These are phyloP conservation scores for Dactylis glomerata DNA, from an alignment of 176 grass and related monocot genomes.

Conservation along the genomic window DNA sequence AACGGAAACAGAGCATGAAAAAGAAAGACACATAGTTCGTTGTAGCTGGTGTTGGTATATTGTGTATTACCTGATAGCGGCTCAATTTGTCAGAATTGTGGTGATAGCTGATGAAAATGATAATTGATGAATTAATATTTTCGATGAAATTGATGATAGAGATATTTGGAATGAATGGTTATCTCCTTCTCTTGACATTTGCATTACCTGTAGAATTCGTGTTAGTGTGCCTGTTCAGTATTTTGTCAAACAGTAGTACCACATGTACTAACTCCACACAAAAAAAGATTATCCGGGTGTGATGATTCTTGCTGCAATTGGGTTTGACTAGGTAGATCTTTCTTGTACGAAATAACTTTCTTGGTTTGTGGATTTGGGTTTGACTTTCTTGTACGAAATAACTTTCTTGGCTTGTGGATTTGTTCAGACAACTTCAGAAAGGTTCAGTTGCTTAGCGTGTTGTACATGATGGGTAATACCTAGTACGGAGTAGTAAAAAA, in stretches of 20 bases:
- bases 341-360: not conserved
- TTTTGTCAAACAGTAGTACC: not conserved
- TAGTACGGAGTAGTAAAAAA: not conserved
- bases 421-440: not conserved
- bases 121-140: not conserved
- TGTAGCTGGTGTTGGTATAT: not conserved
- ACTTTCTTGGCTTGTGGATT: not conserved
- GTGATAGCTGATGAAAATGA: not conserved
- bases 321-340: not conserved
- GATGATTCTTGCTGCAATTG: not conserved
- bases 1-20: conserved; percentile 30
- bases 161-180: conserved; percentile 9
- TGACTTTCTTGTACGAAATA: not conserved
- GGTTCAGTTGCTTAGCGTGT: not conserved
- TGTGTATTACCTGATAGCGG: not conserved
- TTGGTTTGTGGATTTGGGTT: not conserved
- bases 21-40: conserved; percentile 57
- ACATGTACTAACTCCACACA: not conserved
- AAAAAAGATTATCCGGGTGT: not conserved
- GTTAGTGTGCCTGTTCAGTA: not conserved
- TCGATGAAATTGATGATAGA: not conserved
- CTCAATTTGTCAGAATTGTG: conserved; percentile 3
- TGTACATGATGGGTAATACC: not conserved
- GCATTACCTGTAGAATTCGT: not conserved
- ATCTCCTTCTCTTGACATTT: not conserved